phyloP scores from a whole-genome alignment of 2,329 filamentous ascomycete genomes.

The Stemphylium lycopersici region DNA sequence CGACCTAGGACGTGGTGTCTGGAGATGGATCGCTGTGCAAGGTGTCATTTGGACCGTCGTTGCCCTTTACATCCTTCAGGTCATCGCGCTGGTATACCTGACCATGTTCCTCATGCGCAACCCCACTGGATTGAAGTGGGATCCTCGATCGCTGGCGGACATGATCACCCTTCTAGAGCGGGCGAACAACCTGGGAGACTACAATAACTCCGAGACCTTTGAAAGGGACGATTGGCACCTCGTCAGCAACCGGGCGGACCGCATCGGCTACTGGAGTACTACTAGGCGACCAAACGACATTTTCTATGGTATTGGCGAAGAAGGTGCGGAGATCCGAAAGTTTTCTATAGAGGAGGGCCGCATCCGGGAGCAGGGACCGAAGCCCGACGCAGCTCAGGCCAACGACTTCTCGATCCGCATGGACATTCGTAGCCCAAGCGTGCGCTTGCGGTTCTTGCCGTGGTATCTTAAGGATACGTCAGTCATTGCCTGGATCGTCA shows the following conservation, averaged over 20 bases:
- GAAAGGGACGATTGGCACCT: conserved; percentile 60
- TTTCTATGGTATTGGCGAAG: conserved; percentile 81
- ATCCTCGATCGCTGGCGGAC: conserved; percentile 81
- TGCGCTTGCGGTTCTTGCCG: conserved; percentile 72
- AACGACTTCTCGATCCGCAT: conserved; percentile 55
- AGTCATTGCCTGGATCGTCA: conserved; percentile 67
- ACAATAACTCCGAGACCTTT: conserved; percentile 70
- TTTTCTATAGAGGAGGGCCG: conserved; percentile 59
- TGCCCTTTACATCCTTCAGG: conserved; percentile 72
- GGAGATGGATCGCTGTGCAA: conserved; percentile 82
- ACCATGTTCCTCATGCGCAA: conserved; percentile 68
- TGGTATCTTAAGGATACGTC: conserved; percentile 74
- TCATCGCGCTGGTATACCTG: conserved; percentile 64
- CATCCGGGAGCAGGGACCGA: conserved; percentile 53
- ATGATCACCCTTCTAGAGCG: conserved; percentile 77
- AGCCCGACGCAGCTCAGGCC: conserved; percentile 15
- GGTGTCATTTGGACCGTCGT: conserved; percentile 80
- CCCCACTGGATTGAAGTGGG: conserved; percentile 82
- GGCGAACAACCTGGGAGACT: conserved; percentile 78
- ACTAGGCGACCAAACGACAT: conserved; percentile 67
- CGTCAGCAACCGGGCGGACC: conserved; percentile 65
- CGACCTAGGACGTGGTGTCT: conserved; percentile 64
- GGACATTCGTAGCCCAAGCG: conserved; percentile 58
- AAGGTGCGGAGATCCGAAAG: conserved; percentile 58
- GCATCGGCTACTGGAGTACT: conserved; percentile 86